Evolutionary conservation across 2,329 filamentous ascomycete genomes (phyloP).

Genomic region (Thelonectria blattea): DNA sequence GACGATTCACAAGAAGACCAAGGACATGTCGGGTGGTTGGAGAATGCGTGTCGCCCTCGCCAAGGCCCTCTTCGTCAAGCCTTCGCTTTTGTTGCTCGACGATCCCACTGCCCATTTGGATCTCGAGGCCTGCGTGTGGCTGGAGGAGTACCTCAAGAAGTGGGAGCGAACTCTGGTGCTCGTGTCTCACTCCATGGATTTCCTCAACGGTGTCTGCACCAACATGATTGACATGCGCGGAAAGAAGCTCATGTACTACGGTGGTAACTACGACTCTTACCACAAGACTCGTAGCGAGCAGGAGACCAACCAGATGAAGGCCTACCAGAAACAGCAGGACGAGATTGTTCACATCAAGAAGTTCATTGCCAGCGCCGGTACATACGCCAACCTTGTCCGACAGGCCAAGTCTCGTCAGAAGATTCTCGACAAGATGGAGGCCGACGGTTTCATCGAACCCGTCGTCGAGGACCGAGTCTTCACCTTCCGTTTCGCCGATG

Average conservation of each 20-base stretch:
- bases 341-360: conserved; percentile 99
- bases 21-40: conserved; percentile 99
- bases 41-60: conserved; percentile 98
- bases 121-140: conserved; percentile 98
- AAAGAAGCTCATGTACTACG: conserved; percentile 92
- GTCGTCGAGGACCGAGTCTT: conserved; percentile 87
- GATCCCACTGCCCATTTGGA: conserved; percentile 99
- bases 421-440: conserved; percentile 99
- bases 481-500: conserved; percentile 97
- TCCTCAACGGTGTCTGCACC: conserved; percentile 97
- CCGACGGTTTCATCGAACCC: conserved; percentile 96
- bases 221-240: conserved; percentile 98
- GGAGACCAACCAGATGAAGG: conserved; percentile 98
- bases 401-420: conserved; percentile 99
- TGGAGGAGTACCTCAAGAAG: conserved; percentile 99
- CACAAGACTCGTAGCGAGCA: conserved; percentile 92
- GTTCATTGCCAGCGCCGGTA: conserved; percentile 99
- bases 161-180: conserved; percentile 97
- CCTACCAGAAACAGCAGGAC: conserved; percentile 98
- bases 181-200: conserved; percentile 98
- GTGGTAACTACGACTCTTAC: conserved; percentile 99
- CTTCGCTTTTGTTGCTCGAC: conserved; percentile 91
- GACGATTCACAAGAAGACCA: conserved; percentile 99
- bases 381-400: conserved; percentile 97
- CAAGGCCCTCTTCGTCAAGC: conserved; percentile 98